Percentiles rank a stretch among this genome's conserved stretches.
Conservation (phyloP, 176 grass and related monocot genomes). For the Thinopyrum elongatum region DNA sequence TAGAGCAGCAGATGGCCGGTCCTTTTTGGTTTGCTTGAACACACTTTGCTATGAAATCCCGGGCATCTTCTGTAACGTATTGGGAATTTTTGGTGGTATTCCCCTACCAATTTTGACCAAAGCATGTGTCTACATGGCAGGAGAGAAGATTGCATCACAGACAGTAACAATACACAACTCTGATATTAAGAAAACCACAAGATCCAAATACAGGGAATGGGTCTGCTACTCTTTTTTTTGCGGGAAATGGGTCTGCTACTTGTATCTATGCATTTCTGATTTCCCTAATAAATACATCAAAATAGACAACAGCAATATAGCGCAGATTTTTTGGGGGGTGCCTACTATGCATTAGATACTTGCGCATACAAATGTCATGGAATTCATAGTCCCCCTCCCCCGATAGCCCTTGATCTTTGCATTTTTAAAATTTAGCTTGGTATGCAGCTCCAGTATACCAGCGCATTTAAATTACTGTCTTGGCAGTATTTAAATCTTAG, state of each 20-base stretch:
- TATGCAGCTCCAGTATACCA: background rate
- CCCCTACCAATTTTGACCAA: conserved; percentile 81
- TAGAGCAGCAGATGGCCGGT: too few relatives aligned
- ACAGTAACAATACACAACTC: background rate
- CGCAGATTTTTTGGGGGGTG: background rate
- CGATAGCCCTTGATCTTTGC: background rate
- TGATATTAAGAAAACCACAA: background rate
- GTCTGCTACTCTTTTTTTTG: background rate
- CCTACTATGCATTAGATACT: background rate
- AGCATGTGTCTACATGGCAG: conserved; percentile 56
- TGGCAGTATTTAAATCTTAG: background rate
- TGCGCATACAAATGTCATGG: background rate
- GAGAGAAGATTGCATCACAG: conserved; percentile 15
- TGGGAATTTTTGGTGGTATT: conserved; percentile 62
- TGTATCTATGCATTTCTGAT: background rate
- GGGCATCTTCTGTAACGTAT: conserved; percentile 22
- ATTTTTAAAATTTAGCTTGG: background rate
- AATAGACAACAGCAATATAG: background rate
- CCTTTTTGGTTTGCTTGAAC: too few relatives aligned
- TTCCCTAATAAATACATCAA: background rate
- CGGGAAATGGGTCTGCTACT: background rate
- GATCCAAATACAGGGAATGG: background rate
- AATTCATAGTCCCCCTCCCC: background rate
- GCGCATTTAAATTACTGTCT: background rate
- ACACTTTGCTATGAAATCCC: too few relatives aligned